These are phyloP conservation scores for Elongisporangium undulatum DNA, from an alignment of 352 stramenopile species.

Conservation along the genomic window DNA sequence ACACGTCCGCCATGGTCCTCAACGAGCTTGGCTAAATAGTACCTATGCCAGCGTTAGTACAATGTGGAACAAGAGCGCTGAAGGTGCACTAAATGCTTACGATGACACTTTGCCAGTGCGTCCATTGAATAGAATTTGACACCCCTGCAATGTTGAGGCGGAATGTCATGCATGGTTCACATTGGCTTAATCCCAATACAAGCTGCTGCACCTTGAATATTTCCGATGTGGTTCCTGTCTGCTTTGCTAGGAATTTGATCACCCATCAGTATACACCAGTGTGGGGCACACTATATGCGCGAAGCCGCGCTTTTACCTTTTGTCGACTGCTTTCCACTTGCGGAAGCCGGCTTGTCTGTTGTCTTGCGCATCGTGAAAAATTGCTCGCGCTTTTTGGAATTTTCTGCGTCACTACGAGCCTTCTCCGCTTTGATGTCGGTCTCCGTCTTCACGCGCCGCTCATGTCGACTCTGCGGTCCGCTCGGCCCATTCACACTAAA, in stretches of 20 bases:
- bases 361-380: constrained; percentile 29
- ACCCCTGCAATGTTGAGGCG: constrained; percentile 34
- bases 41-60: constrained; percentile 24
- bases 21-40: constrained; percentile 78
- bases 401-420: constrained; percentile 18
- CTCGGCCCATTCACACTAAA: constrained; percentile 76
- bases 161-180: not conserved
- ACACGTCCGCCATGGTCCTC: constrained; percentile 70
- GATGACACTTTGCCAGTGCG: constrained; percentile 78
- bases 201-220: constrained; percentile 47
- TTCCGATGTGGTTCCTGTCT: constrained; percentile 9
- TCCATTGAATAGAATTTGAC: constrained; percentile 76
- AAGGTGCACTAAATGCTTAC: constrained; percentile 17
- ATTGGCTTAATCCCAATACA: not conserved
- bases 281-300: not conserved
- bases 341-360: not conserved
- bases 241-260: constrained; percentile 4
- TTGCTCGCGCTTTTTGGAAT: constrained; percentile 24
- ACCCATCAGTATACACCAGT: not conserved
- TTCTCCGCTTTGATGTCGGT: constrained; percentile 12
- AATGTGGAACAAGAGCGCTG: not conserved
- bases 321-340: not conserved
- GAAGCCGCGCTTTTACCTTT: not conserved
- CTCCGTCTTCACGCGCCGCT: constrained; percentile 38
- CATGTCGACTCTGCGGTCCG: constrained; percentile 49